Conservation (phyloP, 257 asterid genomes). For the Fraxinus americana region DNA sequence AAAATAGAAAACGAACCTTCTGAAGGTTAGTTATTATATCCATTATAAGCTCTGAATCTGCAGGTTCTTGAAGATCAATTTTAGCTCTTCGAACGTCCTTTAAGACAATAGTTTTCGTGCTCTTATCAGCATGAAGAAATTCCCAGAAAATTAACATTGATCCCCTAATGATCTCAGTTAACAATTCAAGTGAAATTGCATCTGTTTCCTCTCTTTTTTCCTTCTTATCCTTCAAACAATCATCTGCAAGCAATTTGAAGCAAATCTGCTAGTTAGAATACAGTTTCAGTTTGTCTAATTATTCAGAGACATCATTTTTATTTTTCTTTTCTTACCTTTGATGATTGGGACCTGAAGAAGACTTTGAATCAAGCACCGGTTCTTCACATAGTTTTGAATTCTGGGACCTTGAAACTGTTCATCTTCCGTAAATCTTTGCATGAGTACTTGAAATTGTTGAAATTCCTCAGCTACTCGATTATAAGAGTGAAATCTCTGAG, state of each 20-base stretch:
- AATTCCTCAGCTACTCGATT: slow-evolving; percentile 66
- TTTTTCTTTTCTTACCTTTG: slow-evolving; percentile 45
- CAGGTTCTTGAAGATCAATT: slow-evolving; percentile 28
- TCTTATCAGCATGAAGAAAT: slow-evolving; percentile 70
- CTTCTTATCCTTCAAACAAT: slow-evolving; percentile 54
- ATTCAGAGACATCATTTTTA: background rate
- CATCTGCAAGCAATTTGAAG: slow-evolving; percentile 51
- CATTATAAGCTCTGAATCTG: slow-evolving; percentile 42
- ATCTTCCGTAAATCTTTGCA: slow-evolving; percentile 79
- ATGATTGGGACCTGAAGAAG: slow-evolving; percentile 77
- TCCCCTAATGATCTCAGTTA: slow-evolving; percentile 47
- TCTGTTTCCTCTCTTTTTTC: slow-evolving; percentile 45
- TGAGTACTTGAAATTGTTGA: slow-evolving; percentile 78
- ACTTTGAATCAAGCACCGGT: slow-evolving; percentile 52
- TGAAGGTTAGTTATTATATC: slow-evolving; percentile 51
- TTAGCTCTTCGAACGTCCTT: slow-evolving; percentile 37
- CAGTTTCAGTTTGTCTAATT: background rate
- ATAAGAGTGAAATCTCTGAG: slow-evolving; percentile 45
- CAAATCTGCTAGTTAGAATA: background rate
- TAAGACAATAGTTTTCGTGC: slow-evolving; percentile 23
- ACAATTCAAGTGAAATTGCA: slow-evolving; percentile 43
- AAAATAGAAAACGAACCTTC: slow-evolving; percentile 46
- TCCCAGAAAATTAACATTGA: slow-evolving; percentile 65
- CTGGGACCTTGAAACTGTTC: slow-evolving; percentile 72
- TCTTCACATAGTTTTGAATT: slow-evolving; percentile 54